These are phyloP conservation scores for Smithsoniella earleae DNA, from an alignment of 163 green algal genomes.

Conservation along the genomic window DNA sequence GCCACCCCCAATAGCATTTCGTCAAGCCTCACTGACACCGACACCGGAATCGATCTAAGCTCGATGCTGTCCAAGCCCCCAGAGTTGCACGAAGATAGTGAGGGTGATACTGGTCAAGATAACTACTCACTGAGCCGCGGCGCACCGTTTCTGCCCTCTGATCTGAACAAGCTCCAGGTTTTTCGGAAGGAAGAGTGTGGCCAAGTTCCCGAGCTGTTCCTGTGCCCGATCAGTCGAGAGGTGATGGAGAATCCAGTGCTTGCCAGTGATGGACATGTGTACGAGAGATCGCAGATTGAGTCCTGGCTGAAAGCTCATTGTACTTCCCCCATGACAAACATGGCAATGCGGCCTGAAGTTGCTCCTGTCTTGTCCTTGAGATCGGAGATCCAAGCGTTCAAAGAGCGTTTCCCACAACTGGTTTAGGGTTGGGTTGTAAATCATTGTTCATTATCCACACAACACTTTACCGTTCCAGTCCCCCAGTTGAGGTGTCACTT, in stretches of 20 bases:
- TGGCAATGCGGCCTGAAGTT: constrained; percentile 33
- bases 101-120: no score
- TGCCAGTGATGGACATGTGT: constrained; percentile 54
- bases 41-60: not conserved
- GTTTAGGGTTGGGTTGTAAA: no score
- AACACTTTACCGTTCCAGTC: no score
- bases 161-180: constrained; percentile 4
- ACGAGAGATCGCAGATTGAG: constrained; percentile 51
- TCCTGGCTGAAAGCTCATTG: constrained; percentile 46
- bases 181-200: constrained; percentile 23
- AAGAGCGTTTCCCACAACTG: constrained; percentile 23
- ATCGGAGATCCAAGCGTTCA: constrained; percentile 36
- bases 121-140: not conserved
- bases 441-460: no score
- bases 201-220: constrained; percentile 31
- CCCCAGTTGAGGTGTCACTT: no score
- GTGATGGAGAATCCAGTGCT: constrained; percentile 58
- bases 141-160: not conserved
- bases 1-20: not conserved
- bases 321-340: constrained; percentile 50
- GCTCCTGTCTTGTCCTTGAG: constrained; percentile 33
- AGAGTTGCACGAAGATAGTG: no score
- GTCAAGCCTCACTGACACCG: not conserved
- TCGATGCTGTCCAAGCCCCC: not conserved
- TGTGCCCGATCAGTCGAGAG: constrained; percentile 41